Evolutionary conservation across 139 green algal species (phyloP).

Genomic region (Chlamydomonas schloesseri): DNA sequence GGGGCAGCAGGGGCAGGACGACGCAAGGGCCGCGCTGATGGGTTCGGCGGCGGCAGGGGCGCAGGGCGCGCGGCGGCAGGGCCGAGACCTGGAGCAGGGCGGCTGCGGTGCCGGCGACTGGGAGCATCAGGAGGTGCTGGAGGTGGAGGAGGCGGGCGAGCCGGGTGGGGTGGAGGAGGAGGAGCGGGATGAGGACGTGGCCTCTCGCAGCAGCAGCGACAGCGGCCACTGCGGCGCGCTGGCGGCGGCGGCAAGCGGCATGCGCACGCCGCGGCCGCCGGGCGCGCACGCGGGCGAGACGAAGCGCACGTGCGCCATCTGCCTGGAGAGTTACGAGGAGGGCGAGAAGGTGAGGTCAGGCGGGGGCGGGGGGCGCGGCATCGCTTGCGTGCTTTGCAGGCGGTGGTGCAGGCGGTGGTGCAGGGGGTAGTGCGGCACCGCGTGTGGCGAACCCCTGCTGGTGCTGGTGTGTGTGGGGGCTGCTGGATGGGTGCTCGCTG

Average conservation of each 20-base stretch:
- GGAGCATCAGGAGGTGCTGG: neutral
- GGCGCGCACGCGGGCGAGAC: conserved; percentile 56
- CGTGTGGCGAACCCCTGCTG: too few species aligned
- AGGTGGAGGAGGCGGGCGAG: neutral
- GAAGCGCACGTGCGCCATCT: conserved; percentile 58
- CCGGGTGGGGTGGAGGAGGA: neutral
- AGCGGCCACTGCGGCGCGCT: neutral
- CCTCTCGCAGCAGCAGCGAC: conserved; percentile 24
- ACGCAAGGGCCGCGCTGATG: too few species aligned
- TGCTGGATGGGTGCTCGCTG: neutral
- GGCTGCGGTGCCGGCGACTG: too few species aligned
- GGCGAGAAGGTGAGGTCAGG: conserved; percentile 22
- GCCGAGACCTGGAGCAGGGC: too few species aligned
- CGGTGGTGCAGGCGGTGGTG: too few species aligned
- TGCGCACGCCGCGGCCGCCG: neutral
- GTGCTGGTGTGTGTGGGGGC: neutral
- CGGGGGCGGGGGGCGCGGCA: too few species aligned
- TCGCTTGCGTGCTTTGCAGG: too few species aligned
- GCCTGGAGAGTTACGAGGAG: conserved; percentile 46
- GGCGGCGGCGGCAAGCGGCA: neutral
- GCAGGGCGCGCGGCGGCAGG: too few species aligned
- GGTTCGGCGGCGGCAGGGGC: too few species aligned
- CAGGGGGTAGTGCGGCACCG: too few species aligned
- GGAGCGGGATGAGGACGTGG: neutral
- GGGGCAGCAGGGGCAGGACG: too few species aligned